Base-by-base conservation (phyloP, 129 eudicot species). In the Artemisia argyi region DNA sequence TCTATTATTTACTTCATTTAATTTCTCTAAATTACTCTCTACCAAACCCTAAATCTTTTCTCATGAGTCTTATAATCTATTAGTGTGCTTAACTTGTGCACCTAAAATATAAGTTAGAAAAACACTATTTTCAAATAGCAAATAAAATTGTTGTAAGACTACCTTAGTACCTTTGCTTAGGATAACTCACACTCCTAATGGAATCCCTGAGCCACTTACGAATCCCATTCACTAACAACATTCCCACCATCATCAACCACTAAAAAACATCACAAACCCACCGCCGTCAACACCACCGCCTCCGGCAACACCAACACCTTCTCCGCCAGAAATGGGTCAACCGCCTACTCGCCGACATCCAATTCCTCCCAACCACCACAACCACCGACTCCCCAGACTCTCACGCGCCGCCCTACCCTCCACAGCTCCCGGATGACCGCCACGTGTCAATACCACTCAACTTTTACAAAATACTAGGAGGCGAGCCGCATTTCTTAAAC, bases 271-370 rank as follows among this genome's bases (percentile, higher is more conserved):
- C 35, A 28, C 4, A 28, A 28, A 28, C 35, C 35, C 3, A 28
- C 2, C 35, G 35, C 35, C 35, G 35, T 28, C 35, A 28, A 28
- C 15, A 71, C 16, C 54, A 80, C 8, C 6, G 8, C 16, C 20
- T 75, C 15, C 68, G 46, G 61, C n/a, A n/a, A n/a, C n/a, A n/a
- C n/a, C 68, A 70, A 60, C 50, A 81, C 50, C 82, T 82, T 81
- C 85, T 80, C 90, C 84, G 84, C 88, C 70, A 89, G 87, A 93
- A 82, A 84, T 93, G 97, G 98, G 98, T 97, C 60, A 85, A 93
- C 66, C 98, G 98, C 65, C 97, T 93, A 70, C 75, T 89, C 73
- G 39, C 97, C 69, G 98, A 93, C 85, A 89, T 93, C 87, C 98
- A 93, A 20, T 93, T 93, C 78, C 84, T 89, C 49, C 98, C 98